phyloP scores from a whole-genome alignment of 306 rosid genomes.

The Psophocarpus tetragonolobus region DNA sequence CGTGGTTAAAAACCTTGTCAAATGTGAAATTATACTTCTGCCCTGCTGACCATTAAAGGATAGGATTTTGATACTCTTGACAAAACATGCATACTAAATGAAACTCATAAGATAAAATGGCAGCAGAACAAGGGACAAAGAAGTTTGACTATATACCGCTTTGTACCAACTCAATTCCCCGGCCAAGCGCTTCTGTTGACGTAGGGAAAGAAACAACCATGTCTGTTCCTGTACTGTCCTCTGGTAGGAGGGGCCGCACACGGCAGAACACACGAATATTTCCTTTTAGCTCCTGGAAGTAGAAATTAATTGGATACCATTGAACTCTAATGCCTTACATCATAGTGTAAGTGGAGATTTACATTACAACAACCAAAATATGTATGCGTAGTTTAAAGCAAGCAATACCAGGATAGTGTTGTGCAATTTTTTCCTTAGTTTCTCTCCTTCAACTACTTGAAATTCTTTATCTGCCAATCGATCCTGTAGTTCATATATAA shows the following conservation, averaged over 20 bases:
- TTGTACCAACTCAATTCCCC: constrained; percentile 82
- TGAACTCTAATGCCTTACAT: neutral
- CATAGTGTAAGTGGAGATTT: neutral
- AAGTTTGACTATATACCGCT: constrained; percentile 50
- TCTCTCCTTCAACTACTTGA: constrained; percentile 79
- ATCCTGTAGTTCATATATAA: constrained; percentile 55
- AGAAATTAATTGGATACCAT: constrained; percentile 22
- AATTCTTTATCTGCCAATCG: constrained; percentile 68
- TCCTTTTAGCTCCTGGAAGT: constrained; percentile 81
- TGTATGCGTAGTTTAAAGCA: neutral
- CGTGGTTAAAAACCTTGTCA: constrained; percentile 89
- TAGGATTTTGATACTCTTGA: neutral
- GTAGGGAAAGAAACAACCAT: constrained; percentile 74
- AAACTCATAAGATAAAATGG: neutral
- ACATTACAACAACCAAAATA: neutral
- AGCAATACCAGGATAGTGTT: constrained; percentile 79
- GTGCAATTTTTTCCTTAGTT: constrained; percentile 75
- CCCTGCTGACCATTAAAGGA: constrained; percentile 53
- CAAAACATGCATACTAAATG: neutral
- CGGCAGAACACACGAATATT: constrained; percentile 96
- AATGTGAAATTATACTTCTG: constrained; percentile 81
- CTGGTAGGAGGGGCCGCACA: constrained; percentile 87
- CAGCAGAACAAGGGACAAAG: neutral
- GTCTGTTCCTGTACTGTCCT: constrained; percentile 68
- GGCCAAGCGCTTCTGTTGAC: constrained; percentile 76